Evolutionary conservation across 345 rosid species (phyloP).

Genomic region (Mangifera indica): DNA sequence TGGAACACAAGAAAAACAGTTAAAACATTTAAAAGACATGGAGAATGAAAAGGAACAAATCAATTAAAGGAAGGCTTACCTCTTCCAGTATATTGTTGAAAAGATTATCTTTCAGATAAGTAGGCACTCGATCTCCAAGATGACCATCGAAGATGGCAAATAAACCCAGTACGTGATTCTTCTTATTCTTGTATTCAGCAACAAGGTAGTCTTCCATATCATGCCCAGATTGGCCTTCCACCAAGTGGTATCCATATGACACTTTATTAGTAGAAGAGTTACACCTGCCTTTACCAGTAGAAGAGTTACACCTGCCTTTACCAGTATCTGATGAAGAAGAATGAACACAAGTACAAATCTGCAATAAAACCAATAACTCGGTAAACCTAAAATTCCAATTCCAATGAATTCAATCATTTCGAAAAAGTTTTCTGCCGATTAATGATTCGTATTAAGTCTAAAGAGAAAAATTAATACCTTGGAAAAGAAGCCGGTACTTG

Average conservation of each 20-base stretch:
- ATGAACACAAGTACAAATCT: too few relatives aligned
- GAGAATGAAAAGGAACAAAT: not conserved
- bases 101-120: constrained; percentile 50
- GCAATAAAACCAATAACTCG: too few relatives aligned
- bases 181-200: constrained; percentile 47
- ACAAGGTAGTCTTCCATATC: constrained; percentile 64
- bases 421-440: too few relatives aligned
- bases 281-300: constrained; percentile 48
- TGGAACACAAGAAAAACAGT: not conserved
- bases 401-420: too few relatives aligned
- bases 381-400: too few relatives aligned
- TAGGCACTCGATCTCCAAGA: constrained; percentile 54
- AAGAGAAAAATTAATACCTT: too few relatives aligned
- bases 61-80: constrained; percentile 21
- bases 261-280: constrained; percentile 34
- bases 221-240: constrained; percentile 63
- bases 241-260: constrained; percentile 55
- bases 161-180: too few relatives aligned
- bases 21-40: not conserved
- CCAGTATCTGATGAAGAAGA: too few relatives aligned
- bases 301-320: constrained; percentile 46
- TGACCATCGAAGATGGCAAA: too few relatives aligned
- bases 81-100: constrained; percentile 51
- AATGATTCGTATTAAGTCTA: too few relatives aligned
- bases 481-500: too few relatives aligned